Conservation (phyloP, 1,284 basidiomycete species). For the Boletus albobrunnescens region DNA sequence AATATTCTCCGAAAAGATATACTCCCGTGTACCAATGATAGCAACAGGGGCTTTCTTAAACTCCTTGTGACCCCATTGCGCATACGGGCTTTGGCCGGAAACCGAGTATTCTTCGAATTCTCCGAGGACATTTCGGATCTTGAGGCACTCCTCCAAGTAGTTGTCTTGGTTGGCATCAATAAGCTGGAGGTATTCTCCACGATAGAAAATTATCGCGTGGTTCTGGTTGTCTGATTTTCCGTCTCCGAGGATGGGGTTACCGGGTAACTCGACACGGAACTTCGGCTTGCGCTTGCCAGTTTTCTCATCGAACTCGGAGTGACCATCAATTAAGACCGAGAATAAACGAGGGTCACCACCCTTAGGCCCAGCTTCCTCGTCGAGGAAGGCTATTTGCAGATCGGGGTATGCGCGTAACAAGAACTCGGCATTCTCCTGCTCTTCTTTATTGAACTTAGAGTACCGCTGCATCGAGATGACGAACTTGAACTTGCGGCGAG, state of each 20-base stretch:
- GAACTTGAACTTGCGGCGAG: conserved; percentile 98
- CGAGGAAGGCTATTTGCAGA: conserved; percentile 96
- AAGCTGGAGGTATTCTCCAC: conserved; percentile 97
- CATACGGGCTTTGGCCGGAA: conserved; percentile 92
- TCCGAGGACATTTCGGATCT: conserved; percentile 95
- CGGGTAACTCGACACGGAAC: conserved; percentile 96
- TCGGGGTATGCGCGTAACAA: conserved; percentile 97
- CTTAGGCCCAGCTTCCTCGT: conserved; percentile 89
- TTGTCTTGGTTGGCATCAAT: conserved; percentile 99
- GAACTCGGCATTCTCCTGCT: conserved; percentile 98
- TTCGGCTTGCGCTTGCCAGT: conserved; percentile 93
- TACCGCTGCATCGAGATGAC: conserved; percentile 99
- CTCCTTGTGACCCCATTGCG: conserved; percentile 88
- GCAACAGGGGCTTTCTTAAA: conserved; percentile 91
- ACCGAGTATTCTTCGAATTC: conserved; percentile 96
- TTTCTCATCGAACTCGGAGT: conserved; percentile 90
- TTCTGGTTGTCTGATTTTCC: conserved; percentile 99
- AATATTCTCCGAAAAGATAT: conserved; percentile 99
- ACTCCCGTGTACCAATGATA: conserved; percentile 98
- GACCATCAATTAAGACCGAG: conserved; percentile 94
- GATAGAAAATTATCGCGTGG: conserved; percentile 98
- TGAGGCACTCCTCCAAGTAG: conserved; percentile 98
- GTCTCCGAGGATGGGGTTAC: conserved; percentile 99
- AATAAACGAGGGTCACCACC: conserved; percentile 89
- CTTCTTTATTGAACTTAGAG: conserved; percentile 99